A percentile compares a stretch with the other conserved stretches of the same genome.
phyloP scores from a whole-genome alignment of 108 stramenopile genomes.

The Nannochloropsis gaditana region DNA sequence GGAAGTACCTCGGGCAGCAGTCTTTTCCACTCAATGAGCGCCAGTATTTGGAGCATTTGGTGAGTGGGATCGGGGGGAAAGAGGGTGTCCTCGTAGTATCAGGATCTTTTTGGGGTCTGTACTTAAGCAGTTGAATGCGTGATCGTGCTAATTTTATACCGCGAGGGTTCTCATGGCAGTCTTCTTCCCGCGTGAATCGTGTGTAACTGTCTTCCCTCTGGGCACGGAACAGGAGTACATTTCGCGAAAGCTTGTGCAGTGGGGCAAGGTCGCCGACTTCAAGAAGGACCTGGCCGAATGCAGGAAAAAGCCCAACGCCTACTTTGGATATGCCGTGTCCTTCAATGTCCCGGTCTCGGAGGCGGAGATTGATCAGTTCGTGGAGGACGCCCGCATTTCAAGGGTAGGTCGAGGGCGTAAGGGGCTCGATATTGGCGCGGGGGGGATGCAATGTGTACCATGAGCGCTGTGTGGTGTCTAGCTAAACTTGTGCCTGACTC shows the following conservation, averaged over 20 bases:
- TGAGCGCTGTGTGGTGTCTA: too few species aligned
- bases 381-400: constrained; percentile 1
- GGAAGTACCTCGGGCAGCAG: not conserved
- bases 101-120: too few species aligned
- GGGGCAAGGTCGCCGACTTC: not conserved
- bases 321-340: not conserved
- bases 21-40: not conserved
- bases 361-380: constrained; percentile 4
- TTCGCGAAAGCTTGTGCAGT: not conserved
- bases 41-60: constrained; percentile 18
- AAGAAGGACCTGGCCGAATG: not conserved
- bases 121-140: too few species aligned
- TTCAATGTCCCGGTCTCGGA: not conserved
- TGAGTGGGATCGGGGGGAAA: not conserved
- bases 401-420: not conserved
- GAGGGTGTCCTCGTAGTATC: not conserved
- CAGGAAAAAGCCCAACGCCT: not conserved
- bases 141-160: too few species aligned
- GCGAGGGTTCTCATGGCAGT: too few species aligned
- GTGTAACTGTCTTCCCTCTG: too few species aligned
- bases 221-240: not conserved
- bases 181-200: too few species aligned
- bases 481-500: too few species aligned
- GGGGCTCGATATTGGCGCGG: too few species aligned
- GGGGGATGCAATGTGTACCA: too few species aligned